phyloP scores from a whole-genome alignment of 164 flowering plant species.

The Aristolochia fimbriata region DNA sequence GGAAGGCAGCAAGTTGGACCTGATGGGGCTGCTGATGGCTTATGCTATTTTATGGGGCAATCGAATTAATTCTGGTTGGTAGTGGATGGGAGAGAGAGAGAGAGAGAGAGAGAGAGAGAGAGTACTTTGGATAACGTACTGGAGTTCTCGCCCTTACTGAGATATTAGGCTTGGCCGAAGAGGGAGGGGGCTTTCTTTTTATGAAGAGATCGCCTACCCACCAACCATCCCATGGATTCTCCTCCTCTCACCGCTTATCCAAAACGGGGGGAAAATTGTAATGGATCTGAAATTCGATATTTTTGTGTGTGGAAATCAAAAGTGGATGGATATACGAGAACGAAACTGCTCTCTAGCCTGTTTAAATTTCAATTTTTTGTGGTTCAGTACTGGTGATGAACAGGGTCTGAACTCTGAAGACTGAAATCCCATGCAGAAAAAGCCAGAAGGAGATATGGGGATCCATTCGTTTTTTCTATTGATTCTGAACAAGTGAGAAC shows the following conservation, averaged over 20 bases:
- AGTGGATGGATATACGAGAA: not conserved
- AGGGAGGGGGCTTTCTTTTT: not conserved
- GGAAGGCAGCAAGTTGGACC: too few species aligned
- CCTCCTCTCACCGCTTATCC: conserved; percentile 65
- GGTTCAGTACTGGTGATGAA: not conserved
- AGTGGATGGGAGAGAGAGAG: conserved; percentile 9
- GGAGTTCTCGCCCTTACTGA: not conserved
- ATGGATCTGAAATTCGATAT: not conserved
- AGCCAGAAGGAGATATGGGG: not conserved
- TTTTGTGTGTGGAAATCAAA: not conserved
- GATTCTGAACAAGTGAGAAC: not conserved
- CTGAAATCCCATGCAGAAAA: not conserved
- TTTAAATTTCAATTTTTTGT: too few species aligned
- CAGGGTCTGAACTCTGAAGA: too few species aligned
- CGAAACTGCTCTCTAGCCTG: not conserved
- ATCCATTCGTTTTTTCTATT: not conserved
- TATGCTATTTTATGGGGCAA: not conserved
- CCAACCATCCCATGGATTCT: conserved; percentile 24
- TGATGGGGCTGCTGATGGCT: not conserved
- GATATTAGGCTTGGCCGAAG: not conserved
- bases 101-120: not conserved
- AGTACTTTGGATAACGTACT: conserved; percentile 2
- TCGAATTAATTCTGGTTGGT: conserved; percentile 25
- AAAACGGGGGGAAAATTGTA: not conserved
- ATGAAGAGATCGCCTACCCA: conserved; percentile 43